A percentile compares a stretch with the other conserved stretches of the same genome.
phyloP scores from a whole-genome alignment of 495 filamentous ascomycete genomes.

The Talaromyces stipitatus region DNA sequence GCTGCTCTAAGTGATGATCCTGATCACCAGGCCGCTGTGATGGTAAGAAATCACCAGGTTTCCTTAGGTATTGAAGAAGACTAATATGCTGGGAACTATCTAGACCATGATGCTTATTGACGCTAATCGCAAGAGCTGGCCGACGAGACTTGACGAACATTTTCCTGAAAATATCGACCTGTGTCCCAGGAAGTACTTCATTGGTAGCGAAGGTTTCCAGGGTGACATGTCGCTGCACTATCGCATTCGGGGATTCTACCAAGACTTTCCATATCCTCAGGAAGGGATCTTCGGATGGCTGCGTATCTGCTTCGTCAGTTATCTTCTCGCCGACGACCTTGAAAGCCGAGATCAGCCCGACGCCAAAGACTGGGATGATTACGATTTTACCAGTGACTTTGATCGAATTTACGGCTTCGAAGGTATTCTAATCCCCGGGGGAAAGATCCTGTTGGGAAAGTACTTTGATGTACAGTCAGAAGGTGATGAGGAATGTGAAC shows the following conservation, averaged over 20 bases:
- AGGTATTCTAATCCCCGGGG: constrained; percentile 43
- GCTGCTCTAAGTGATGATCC: constrained; percentile 18
- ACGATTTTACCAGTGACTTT: constrained; percentile 8
- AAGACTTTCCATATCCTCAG: constrained; percentile 17
- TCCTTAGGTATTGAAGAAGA: not conserved
- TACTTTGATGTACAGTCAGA: constrained; percentile 29
- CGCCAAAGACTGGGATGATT: constrained; percentile 14
- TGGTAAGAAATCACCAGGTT: constrained; percentile 11
- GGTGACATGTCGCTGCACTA: constrained; percentile 6
- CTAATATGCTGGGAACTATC: not conserved
- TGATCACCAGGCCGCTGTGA: constrained; percentile 15
- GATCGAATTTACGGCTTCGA: constrained; percentile 35
- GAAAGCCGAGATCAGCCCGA: constrained; percentile 7
- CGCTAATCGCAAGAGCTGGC: not conserved
- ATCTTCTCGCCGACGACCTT: constrained; percentile 10
- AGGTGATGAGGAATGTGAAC: constrained; percentile 11
- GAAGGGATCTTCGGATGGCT: constrained; percentile 29
- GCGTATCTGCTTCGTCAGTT: constrained; percentile 35
- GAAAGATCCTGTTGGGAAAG: constrained; percentile 38
- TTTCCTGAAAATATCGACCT: not conserved
- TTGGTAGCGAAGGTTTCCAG: constrained; percentile 13
- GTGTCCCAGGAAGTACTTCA: constrained; percentile 14
- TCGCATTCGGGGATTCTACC: constrained; percentile 23
- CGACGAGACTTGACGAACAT: not conserved
- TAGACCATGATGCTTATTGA: not conserved